A percentile compares a stretch with the other conserved stretches of the same genome.
These are phyloP conservation scores for Talaromyces funiculosus DNA, from an alignment of 2,329 filamentous ascomycete genomes.

Conservation along the genomic window DNA sequence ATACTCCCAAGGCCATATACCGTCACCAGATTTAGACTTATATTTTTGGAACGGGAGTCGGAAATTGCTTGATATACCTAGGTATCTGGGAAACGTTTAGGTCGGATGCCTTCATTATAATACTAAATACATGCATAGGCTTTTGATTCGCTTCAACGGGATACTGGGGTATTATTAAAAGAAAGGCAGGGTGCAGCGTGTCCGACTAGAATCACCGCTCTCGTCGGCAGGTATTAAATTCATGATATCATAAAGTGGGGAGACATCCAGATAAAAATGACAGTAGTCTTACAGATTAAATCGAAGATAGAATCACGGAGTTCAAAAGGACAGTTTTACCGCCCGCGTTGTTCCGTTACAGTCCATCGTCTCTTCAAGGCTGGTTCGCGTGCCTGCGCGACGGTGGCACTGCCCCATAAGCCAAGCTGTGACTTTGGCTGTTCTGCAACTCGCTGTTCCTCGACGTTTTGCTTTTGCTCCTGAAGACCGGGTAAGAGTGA, in stretches of 20 bases:
- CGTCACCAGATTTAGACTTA: neutral
- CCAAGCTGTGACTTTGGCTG: constrained; percentile 27
- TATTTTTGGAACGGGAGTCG: neutral
- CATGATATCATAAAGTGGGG: neutral
- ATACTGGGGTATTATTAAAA: neutral
- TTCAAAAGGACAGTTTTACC: neutral
- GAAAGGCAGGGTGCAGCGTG: neutral
- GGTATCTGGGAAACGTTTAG: neutral
- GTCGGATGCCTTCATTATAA: neutral
- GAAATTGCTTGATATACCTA: neutral
- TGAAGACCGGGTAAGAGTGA: constrained; percentile 14
- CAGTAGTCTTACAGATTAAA: neutral
- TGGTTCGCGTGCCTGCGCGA: constrained; percentile 25
- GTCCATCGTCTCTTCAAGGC: constrained; percentile 34
- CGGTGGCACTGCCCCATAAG: constrained; percentile 32
- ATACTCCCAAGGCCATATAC: neutral
- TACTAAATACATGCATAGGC: neutral
- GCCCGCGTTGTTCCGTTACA: constrained; percentile 25
- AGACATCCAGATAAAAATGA: neutral
- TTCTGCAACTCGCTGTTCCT: constrained; percentile 1
- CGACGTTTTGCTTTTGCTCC: neutral
- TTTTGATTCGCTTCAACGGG: neutral
- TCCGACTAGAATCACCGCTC: neutral
- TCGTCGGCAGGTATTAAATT: neutral
- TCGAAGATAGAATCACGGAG: neutral